Conservation (phyloP, 2,329 filamentous ascomycete species). For the Colletotrichum incanum region DNA sequence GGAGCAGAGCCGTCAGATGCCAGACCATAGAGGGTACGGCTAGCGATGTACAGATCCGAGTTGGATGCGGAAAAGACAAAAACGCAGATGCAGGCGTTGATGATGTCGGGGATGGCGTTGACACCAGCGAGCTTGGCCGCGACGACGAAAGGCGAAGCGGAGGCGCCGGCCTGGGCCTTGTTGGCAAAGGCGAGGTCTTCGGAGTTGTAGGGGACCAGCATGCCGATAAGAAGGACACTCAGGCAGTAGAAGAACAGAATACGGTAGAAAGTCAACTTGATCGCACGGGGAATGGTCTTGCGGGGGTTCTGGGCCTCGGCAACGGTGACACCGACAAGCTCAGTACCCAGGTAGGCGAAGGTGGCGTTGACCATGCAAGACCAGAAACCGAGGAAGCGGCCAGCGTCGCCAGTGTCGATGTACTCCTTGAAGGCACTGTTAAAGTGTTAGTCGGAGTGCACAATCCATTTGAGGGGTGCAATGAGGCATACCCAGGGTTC, state of each 20-base stretch:
- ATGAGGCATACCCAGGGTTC: constrained; percentile 64
- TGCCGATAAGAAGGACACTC: constrained; percentile 81
- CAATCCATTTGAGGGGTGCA: neutral
- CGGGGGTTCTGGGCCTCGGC: constrained; percentile 86
- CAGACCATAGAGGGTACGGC: constrained; percentile 81
- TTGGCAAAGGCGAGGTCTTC: constrained; percentile 71
- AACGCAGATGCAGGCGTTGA: constrained; percentile 82
- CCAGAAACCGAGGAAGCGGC: constrained; percentile 77
- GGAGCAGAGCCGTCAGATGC: constrained; percentile 81
- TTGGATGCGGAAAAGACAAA: constrained; percentile 86
- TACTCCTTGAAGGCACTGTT: constrained; percentile 65
- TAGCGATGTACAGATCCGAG: constrained; percentile 84
- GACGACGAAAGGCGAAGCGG: constrained; percentile 82
- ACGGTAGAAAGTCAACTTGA: constrained; percentile 86
- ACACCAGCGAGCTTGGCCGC: constrained; percentile 78
- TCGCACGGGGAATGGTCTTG: constrained; percentile 82
- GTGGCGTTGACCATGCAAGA: constrained; percentile 82
- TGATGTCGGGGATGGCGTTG: constrained; percentile 73
- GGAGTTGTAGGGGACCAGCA: constrained; percentile 82
- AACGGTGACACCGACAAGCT: constrained; percentile 84
- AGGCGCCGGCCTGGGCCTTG: constrained; percentile 63
- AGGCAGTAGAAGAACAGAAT: constrained; percentile 87
- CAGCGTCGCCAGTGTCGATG: constrained; percentile 58
- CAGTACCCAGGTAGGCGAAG: constrained; percentile 84
- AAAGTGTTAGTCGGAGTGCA: constrained; percentile 12